phyloP scores from a whole-genome alignment of 331 rosid species.

The Cucumis variabilis region DNA sequence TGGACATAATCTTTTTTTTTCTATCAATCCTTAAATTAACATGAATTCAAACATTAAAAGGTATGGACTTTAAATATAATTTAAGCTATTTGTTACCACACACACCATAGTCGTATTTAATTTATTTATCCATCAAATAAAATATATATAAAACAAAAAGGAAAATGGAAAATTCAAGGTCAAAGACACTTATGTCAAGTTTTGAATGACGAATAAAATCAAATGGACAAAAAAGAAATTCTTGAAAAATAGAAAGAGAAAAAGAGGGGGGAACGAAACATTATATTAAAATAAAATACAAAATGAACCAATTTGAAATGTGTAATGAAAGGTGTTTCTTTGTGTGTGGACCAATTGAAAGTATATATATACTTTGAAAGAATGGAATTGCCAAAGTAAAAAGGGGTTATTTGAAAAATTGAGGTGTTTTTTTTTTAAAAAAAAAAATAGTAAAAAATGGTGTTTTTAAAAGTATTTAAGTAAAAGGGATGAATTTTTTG shows the following conservation, averaged over 20 bases:
- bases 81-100: background rate
- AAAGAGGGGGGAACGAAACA: background rate
- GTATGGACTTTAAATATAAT: background rate
- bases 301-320: background rate
- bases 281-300: slow-evolving; percentile 11
- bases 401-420: too few relatives aligned
- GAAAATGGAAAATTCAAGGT: background rate
- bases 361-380: background rate
- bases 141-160: background rate
- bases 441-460: too few relatives aligned
- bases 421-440: too few relatives aligned
- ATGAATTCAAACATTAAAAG: background rate
- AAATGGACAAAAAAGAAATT: background rate
- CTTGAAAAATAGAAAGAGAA: background rate
- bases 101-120: background rate
- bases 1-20: too few relatives aligned
- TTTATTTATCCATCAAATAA: background rate
- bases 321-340: background rate
- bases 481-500: too few relatives aligned
- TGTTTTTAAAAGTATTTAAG: too few relatives aligned
- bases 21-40: too few relatives aligned
- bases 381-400: background rate
- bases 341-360: background rate
- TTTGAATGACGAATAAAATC: background rate
- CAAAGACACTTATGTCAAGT: background rate